A percentile compares a stretch with the other conserved stretches of the same genome.
phyloP scores from a whole-genome alignment of 2,329 filamentous ascomycete genomes.

The Pseudogymnoascus destructans region DNA sequence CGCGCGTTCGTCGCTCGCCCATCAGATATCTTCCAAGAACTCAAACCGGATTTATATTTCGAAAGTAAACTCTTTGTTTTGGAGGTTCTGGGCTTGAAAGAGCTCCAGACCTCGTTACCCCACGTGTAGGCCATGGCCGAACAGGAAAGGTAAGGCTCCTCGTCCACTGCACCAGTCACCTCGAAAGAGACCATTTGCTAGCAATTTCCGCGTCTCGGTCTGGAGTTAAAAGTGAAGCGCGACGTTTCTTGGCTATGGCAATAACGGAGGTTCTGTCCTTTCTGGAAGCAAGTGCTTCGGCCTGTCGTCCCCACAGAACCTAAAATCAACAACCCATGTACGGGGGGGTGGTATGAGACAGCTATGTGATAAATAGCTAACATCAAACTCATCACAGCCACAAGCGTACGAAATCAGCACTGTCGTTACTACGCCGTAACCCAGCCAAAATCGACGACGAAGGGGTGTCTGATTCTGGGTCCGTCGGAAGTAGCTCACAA shows the following conservation, averaged over 20 bases:
- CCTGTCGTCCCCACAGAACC: background rate
- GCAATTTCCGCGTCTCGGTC: background rate
- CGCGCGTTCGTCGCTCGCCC: conserved; percentile 1
- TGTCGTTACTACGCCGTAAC: conserved; percentile 39
- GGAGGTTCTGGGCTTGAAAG: conserved; percentile 1
- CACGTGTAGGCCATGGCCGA: conserved; percentile 5
- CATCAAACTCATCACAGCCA: conserved; percentile 19
- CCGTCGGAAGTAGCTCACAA: conserved; percentile 18
- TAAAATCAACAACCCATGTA: background rate
- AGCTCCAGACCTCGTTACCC: conserved; percentile 3
- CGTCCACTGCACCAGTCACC: background rate
- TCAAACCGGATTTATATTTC: background rate
- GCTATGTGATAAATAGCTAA: background rate
- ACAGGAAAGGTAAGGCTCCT: background rate
- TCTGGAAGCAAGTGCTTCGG: conserved; percentile 5
- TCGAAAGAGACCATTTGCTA: background rate
- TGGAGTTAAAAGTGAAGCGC: background rate
- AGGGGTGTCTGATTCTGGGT: conserved; percentile 21
- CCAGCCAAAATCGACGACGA: conserved; percentile 25
- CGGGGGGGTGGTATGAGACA: background rate
- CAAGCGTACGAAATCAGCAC: conserved; percentile 41
- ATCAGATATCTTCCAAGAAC: background rate
- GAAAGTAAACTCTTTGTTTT: background rate
- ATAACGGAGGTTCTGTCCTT: background rate
- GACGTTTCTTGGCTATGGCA: background rate